A percentile compares a stretch with the other conserved stretches of the same genome.
Evolutionary conservation across 768 basidiomycete genomes (phyloP).

Genomic region (Lactifluus pinguis): DNA sequence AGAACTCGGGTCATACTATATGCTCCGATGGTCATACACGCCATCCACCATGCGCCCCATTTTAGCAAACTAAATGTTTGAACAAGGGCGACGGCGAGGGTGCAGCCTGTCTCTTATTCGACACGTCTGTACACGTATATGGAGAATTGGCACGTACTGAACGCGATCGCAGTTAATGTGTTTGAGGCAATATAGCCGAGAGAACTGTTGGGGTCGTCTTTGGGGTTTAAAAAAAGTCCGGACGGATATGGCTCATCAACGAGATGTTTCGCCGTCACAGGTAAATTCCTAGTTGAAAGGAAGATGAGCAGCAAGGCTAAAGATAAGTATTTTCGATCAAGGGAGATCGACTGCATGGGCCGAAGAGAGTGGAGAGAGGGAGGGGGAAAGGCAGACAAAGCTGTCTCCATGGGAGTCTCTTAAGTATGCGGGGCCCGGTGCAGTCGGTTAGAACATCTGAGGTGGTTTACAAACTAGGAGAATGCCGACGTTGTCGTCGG

Average conservation of each 20-base stretch:
- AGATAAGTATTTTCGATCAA: neutral
- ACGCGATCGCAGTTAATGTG: slow-evolving; percentile 40
- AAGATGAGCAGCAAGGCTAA: neutral
- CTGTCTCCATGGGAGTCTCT: no score
- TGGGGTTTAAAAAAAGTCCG: slow-evolving; percentile 41
- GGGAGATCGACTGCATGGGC: neutral
- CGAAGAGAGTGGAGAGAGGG: neutral
- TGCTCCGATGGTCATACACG: slow-evolving; percentile 48
- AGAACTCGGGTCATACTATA: slow-evolving; percentile 33
- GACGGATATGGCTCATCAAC: neutral
- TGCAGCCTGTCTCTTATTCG: slow-evolving; percentile 1
- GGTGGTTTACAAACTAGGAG: no score
- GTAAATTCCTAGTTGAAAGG: neutral
- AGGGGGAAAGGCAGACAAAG: neutral
- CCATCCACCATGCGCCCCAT: slow-evolving; percentile 20
- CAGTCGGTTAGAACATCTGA: no score
- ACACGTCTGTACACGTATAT: neutral
- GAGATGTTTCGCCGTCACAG: neutral
- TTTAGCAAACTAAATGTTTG: slow-evolving; percentile 9
- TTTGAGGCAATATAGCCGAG: slow-evolving; percentile 50
- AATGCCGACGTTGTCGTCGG: no score
- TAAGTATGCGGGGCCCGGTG: no score
- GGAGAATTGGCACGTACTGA: slow-evolving; percentile 26
- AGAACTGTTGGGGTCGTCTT: slow-evolving; percentile 44
- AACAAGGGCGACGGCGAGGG: neutral